Conservation (phyloP, 2,329 filamentous ascomycete species). For the Cadophora sp. region DNA sequence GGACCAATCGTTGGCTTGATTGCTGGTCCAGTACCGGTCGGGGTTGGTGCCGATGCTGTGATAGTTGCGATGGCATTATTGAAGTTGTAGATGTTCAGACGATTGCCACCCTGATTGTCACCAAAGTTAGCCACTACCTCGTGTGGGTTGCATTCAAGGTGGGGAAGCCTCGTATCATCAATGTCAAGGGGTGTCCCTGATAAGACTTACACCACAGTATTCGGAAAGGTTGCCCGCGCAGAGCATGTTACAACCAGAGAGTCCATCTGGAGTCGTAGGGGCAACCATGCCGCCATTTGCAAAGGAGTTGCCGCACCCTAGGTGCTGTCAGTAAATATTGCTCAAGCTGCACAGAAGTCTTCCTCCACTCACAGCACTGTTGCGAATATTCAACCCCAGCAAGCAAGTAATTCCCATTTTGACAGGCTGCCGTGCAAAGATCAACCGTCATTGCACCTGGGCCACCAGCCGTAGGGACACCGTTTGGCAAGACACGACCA, state of each 20-base stretch:
- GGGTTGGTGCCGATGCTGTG: conserved; percentile 21
- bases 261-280: conserved; percentile 28
- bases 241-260: conserved; percentile 38
- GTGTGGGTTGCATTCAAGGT: background rate
- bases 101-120: conserved; percentile 16
- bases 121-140: background rate
- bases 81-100: conserved; percentile 37
- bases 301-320: conserved; percentile 31
- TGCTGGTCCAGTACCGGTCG: conserved; percentile 19
- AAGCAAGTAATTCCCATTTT: conserved; percentile 45
- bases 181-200: background rate
- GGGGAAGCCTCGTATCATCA: background rate
- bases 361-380: conserved; percentile 51
- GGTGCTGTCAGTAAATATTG: background rate
- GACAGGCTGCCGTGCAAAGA: conserved; percentile 33
- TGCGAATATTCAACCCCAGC: conserved; percentile 54
- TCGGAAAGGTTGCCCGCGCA: conserved; percentile 40
- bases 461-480: conserved; percentile 31
- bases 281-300: conserved; percentile 30
- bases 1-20: conserved; percentile 27
- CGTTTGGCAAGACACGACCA: conserved; percentile 30
- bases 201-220: conserved; percentile 35
- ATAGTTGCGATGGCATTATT: conserved; percentile 25
- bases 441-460: conserved; percentile 32
- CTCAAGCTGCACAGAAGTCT: no score